Evolutionary conservation across 768 basidiomycete genomes (phyloP).

Genomic region (Suillus lakei): DNA sequence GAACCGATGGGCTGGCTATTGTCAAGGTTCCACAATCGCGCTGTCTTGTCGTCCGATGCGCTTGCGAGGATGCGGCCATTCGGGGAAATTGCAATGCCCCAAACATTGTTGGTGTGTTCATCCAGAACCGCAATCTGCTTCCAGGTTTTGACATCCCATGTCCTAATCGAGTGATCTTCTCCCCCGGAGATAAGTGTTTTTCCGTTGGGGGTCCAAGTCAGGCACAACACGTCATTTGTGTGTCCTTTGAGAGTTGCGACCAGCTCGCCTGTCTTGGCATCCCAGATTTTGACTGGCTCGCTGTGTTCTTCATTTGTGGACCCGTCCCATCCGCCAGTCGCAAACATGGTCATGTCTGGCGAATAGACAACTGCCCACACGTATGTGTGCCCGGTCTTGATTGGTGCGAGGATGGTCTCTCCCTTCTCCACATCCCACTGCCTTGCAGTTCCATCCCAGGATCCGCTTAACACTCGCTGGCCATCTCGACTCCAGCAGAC

Average conservation of each 20-base stretch:
- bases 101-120: conserved; percentile 8
- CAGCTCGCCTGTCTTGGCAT: conserved; percentile 3
- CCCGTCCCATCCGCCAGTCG: background rate
- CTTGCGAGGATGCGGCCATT: conserved; percentile 22
- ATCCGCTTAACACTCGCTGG: too few relatives aligned
- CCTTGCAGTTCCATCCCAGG: too few relatives aligned
- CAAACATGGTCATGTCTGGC: conserved; percentile 1
- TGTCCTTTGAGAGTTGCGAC: conserved; percentile 3
- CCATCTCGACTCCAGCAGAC: too few relatives aligned
- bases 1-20: conserved; percentile 7
- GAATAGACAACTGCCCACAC: too few relatives aligned
- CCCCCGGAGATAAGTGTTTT: conserved; percentile 1
- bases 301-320: background rate
- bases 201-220: background rate
- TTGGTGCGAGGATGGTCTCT: too few relatives aligned
- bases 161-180: background rate
- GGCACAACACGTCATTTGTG: background rate
- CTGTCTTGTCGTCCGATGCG: conserved; percentile 12
- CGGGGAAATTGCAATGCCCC: conserved; percentile 22
- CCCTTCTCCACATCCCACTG: too few relatives aligned
- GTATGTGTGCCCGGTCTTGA: too few relatives aligned
- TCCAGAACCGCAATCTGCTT: too few relatives aligned
- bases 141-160: too few relatives aligned
- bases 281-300: conserved; percentile 1
- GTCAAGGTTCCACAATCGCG: conserved; percentile 12